These are phyloP conservation scores for Astrephomene gubernaculifera DNA, from an alignment of 139 green algal species.

Conservation along the genomic window DNA sequence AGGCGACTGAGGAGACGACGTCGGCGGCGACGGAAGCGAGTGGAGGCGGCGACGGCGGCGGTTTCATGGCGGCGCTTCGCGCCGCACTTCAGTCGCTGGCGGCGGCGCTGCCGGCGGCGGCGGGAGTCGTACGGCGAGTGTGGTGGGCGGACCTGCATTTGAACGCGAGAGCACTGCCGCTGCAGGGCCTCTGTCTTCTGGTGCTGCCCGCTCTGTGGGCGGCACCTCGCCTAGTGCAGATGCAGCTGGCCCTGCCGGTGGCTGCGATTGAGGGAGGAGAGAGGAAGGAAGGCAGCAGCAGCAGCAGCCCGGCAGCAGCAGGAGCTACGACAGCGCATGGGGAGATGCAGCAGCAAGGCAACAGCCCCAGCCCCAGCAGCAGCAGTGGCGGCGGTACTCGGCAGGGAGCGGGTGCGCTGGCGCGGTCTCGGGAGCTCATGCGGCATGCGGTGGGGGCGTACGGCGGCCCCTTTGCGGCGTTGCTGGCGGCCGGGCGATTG, in stretches of 20 bases:
- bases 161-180: constrained; percentile 57
- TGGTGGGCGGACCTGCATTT: constrained; percentile 60
- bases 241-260: constrained; percentile 56
- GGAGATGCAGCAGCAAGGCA: no score
- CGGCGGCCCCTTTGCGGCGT: constrained; percentile 56
- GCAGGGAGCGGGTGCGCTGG: no score
- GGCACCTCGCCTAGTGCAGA: constrained; percentile 54
- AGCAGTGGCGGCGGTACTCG: no score
- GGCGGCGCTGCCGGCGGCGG: neutral
- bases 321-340: no score
- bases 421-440: constrained; percentile 56
- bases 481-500: constrained; percentile 45
- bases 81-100: neutral
- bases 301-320: no score
- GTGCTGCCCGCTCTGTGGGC: constrained; percentile 63
- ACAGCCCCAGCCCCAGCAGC: no score
- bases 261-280: constrained; percentile 41
- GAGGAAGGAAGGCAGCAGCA: no score
- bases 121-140: constrained; percentile 4
- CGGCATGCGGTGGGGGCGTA: constrained; percentile 29
- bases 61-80: neutral
- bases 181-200: constrained; percentile 58
- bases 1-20: neutral
- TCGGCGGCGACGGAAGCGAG: neutral
- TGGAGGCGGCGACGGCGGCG: neutral